A percentile compares a stretch with the other conserved stretches of the same genome.
These are phyloP conservation scores for Epichloe gansuensis DNA, from an alignment of 2,329 filamentous ascomycete species.

Conservation along the genomic window DNA sequence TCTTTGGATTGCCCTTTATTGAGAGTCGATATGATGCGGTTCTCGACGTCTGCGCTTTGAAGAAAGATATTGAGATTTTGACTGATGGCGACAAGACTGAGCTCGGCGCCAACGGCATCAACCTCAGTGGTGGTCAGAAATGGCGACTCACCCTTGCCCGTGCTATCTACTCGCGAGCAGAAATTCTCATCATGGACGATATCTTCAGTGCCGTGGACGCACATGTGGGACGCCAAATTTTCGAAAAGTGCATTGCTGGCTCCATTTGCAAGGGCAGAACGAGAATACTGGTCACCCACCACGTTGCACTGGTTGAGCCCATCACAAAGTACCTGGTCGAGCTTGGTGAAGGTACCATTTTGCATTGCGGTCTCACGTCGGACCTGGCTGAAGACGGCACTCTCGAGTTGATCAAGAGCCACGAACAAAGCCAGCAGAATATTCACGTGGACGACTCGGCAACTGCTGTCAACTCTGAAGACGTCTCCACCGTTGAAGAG, in stretches of 20 bases:
- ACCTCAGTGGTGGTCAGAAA: constrained; percentile 71
- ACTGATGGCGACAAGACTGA: constrained; percentile 68
- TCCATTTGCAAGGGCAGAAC: constrained; percentile 58
- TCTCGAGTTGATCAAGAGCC: constrained; percentile 43
- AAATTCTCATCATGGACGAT: constrained; percentile 68
- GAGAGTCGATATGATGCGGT: constrained; percentile 59
- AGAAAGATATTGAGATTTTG: constrained; percentile 66
- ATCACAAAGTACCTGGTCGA: constrained; percentile 64
- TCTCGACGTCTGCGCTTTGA: constrained; percentile 58
- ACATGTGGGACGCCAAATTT: constrained; percentile 68
- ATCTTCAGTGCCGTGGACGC: constrained; percentile 77
- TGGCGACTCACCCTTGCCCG: constrained; percentile 73
- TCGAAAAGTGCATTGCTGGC: constrained; percentile 62
- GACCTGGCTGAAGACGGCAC: constrained; percentile 49
- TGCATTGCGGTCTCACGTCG: constrained; percentile 51
- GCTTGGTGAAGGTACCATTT: constrained; percentile 54
- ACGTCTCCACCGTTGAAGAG: constrained; percentile 30
- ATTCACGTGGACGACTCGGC: constrained; percentile 35
- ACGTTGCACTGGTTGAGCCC: constrained; percentile 58
- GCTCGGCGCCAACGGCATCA: constrained; percentile 75
- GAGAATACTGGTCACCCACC: constrained; percentile 69
- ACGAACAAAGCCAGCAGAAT: constrained; percentile 36
- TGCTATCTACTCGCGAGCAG: constrained; percentile 67
- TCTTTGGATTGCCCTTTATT: constrained; percentile 63
- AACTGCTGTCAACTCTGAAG: constrained; percentile 45